Evolutionary conservation across 108 stramenopile genomes (phyloP), one percentile per base, ranked within the genome.

Genomic region (Cylindrotheca fusiformis): DNA sequence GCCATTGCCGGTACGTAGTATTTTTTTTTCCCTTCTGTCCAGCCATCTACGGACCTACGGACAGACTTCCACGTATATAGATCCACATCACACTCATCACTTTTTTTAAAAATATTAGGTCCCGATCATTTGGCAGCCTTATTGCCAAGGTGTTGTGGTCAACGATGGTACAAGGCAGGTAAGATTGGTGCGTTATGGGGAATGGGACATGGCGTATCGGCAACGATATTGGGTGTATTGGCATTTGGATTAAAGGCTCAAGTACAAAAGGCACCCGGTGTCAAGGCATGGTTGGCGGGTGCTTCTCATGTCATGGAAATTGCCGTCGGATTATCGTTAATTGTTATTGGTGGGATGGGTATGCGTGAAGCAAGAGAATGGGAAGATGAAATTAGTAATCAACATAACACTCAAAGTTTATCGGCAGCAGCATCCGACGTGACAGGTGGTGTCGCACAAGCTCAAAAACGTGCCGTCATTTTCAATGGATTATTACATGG

Each of bases 71-170:
- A 63, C 63, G 63, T 63, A 30, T 45, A 60, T 28, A 48, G 17
- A 1, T 24, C 0, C 4, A 19, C 32, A 27, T 2, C 18, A 33
- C 1, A 26, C 14, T 22, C 31, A 30, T 25, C 52, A 18, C 32
- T 50, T 56, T 32, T 33, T 14, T 49, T 48, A 30, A 8, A n/a
- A 1, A n/a, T n/a, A 32, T 26, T 51, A 86, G 84, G 84, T 5
- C 97, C 97, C 6, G 97, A 97, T 60, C 97, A 97, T 53, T 74
- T 97, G 32, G 95, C 95, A 12, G 95, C 96, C n/a, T 79, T 97
- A 0, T 72, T 97, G 20, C 97, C 97, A 8, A 60, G 94, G 57
- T 95, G 88, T 65, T 83, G 90, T 59, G 95, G 95, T 55, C 81
- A 95, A 64, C 72, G 80, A 48, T 95, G 93, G 92, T 86, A 90